Evolutionary conservation across 768 basidiomycete genomes (phyloP).

Genomic region (Collybiopsis confluens): DNA sequence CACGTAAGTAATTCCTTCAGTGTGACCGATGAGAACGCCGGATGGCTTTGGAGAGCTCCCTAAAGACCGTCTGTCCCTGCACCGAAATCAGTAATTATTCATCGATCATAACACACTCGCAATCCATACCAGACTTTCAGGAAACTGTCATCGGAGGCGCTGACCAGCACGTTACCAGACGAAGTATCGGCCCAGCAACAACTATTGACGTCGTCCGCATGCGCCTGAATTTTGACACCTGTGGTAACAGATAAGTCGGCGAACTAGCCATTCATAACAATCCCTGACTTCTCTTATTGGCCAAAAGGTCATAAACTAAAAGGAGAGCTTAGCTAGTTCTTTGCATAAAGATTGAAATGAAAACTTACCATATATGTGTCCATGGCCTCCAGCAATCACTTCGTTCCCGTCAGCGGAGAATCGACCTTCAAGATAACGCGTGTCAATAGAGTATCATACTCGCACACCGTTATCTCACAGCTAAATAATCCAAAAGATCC

Average conservation of each 20-base stretch:
- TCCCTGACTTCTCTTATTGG: conserved; percentile 53
- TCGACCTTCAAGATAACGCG: no score
- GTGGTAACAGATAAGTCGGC: not conserved
- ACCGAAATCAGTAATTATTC: not conserved
- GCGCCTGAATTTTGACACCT: conserved; percentile 76
- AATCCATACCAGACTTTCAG: conserved; percentile 85
- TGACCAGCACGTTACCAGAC: conserved; percentile 91
- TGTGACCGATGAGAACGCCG: conserved; percentile 92
- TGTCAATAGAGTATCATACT: no score
- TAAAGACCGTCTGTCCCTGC: conserved; percentile 55
- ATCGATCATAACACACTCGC: conserved; percentile 33
- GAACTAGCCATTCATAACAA: not conserved
- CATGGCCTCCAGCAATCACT: conserved; percentile 87
- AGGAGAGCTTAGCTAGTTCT: not conserved
- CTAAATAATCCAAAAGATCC: conserved; percentile 81
- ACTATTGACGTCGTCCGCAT: conserved; percentile 89
- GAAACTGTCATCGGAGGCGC: conserved; percentile 91
- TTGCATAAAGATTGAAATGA: not conserved
- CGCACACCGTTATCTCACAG: no score
- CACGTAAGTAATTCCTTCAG: conserved; percentile 93
- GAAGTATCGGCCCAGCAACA: conserved; percentile 93
- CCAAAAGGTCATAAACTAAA: conserved; percentile 87
- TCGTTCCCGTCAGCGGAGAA: conserved; percentile 97
- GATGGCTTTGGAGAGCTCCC: conserved; percentile 69
- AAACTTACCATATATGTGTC: conserved; percentile 65